Evolutionary conservation across 2,329 filamentous ascomycete genomes (phyloP).

Genomic region (Fusarium sp.): DNA sequence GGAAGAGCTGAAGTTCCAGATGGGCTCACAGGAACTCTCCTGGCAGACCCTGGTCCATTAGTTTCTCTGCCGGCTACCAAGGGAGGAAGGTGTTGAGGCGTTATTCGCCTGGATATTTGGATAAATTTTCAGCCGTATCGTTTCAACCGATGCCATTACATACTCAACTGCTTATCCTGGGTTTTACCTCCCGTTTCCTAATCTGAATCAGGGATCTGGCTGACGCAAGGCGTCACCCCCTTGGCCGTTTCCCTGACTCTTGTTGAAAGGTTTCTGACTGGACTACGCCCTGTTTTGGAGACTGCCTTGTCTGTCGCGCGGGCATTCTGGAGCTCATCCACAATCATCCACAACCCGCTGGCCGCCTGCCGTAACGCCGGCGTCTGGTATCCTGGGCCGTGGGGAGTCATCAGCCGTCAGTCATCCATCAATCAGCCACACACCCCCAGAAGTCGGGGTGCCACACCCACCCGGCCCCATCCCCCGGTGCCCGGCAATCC

Average conservation of each 20-base stretch:
- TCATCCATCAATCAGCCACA: conserved; percentile 35
- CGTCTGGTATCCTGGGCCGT: conserved; percentile 33
- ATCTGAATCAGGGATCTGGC: conserved; percentile 46
- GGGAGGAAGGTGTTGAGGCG: conserved; percentile 35
- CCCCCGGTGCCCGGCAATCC: conserved; percentile 44
- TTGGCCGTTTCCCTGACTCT: conserved; percentile 42
- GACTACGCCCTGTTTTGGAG: conserved; percentile 24
- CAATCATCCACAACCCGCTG: conserved; percentile 32
- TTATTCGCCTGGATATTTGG: conserved; percentile 4
- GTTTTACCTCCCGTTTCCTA: conserved; percentile 39
- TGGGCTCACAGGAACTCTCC: conserved; percentile 9
- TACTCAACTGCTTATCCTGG: conserved; percentile 19
- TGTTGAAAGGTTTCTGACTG: conserved; percentile 18
- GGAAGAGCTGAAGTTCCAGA: conserved; percentile 14
- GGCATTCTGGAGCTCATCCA: conserved; percentile 42
- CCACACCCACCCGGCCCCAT: conserved; percentile 43
- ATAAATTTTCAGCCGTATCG: conserved; percentile 11
- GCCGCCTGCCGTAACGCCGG: conserved; percentile 32
- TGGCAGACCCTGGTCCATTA: conserved; percentile 23
- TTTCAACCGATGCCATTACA: conserved; percentile 7
- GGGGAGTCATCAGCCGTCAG: conserved; percentile 40
- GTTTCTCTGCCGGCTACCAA: conserved; percentile 21
- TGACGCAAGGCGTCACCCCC: conserved; percentile 43
- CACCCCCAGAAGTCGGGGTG: conserved; percentile 27
- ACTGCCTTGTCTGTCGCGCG: conserved; percentile 34